phyloP scores from a whole-genome alignment of 306 rosid species.

The Rosa lucieae region DNA sequence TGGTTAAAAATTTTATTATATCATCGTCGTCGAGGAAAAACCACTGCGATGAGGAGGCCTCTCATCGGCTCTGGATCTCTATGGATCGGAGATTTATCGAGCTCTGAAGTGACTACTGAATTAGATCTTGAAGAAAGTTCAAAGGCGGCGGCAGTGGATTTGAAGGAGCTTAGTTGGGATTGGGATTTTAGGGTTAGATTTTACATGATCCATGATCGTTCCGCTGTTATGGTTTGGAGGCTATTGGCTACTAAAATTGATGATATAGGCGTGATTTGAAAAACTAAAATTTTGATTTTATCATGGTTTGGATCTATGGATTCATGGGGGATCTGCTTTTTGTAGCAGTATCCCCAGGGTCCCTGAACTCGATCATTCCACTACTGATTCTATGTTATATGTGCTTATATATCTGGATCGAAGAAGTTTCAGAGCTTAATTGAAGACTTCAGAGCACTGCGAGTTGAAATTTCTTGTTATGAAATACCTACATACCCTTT shows the following conservation, averaged over 20 bases:
- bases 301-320: conserved; percentile 28
- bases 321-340: conserved; percentile 20
- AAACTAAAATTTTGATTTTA: conserved; percentile 14
- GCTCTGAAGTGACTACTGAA: conserved; percentile 9
- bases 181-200: conserved; percentile 22
- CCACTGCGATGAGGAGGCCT: conserved; percentile 5
- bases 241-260: conserved; percentile 7
- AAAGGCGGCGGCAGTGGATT: neutral
- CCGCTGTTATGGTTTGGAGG: neutral
- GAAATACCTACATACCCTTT: conserved; percentile 5
- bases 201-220: conserved; percentile 1
- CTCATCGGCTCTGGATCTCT: conserved; percentile 1
- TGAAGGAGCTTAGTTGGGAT: conserved; percentile 1
- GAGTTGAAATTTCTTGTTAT: conserved; percentile 13
- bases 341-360: conserved; percentile 8
- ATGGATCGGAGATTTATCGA: neutral
- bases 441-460: neutral
- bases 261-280: neutral
- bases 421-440: conserved; percentile 4
- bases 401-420: conserved; percentile 19
- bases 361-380: conserved; percentile 7
- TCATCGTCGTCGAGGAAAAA: conserved; percentile 14
- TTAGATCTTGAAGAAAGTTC: conserved; percentile 28
- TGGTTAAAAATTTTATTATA: conserved; percentile 25
- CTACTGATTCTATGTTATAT: conserved; percentile 6